These are phyloP conservation scores for Carex kokanica DNA, from an alignment of 176 grass and related monocot genomes.

Conservation along the genomic window DNA sequence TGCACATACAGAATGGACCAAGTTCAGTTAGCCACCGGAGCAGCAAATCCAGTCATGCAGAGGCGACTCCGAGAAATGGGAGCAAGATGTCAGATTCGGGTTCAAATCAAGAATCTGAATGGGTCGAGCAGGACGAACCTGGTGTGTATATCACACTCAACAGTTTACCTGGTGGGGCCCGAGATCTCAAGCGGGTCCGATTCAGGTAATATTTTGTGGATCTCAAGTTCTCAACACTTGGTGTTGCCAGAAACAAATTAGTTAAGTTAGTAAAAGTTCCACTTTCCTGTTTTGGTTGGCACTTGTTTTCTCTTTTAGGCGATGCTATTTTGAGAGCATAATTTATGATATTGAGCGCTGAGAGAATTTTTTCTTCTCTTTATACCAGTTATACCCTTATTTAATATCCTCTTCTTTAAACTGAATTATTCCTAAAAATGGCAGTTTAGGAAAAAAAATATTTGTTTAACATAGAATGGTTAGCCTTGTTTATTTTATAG, in stretches of 20 bases:
- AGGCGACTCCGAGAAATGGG: conserved; percentile 60
- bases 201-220: conserved; percentile 66
- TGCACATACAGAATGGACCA: conserved; percentile 48
- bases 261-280: background rate
- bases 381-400: too few relatives aligned
- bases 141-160: conserved; percentile 95
- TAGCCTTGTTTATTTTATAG: too few relatives aligned
- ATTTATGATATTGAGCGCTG: too few relatives aligned
- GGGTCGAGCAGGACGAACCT: conserved; percentile 93
- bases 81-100: conserved; percentile 40
- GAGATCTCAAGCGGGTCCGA: conserved; percentile 85
- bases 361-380: too few relatives aligned
- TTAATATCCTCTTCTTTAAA: too few relatives aligned
- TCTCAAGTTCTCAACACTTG: background rate
- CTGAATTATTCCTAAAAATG: too few relatives aligned
- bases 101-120: conserved; percentile 62
- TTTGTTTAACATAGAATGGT: too few relatives aligned
- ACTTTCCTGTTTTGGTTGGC: background rate
- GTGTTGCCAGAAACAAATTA: background rate
- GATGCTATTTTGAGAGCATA: too few relatives aligned
- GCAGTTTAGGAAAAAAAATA: too few relatives aligned
- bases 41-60: conserved; percentile 36
- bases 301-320: background rate
- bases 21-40: conserved; percentile 50
- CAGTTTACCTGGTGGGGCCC: conserved; percentile 66